Evolutionary conservation across 2,329 filamentous ascomycete species (phyloP).

Genomic region (Phialophora tarda): DNA sequence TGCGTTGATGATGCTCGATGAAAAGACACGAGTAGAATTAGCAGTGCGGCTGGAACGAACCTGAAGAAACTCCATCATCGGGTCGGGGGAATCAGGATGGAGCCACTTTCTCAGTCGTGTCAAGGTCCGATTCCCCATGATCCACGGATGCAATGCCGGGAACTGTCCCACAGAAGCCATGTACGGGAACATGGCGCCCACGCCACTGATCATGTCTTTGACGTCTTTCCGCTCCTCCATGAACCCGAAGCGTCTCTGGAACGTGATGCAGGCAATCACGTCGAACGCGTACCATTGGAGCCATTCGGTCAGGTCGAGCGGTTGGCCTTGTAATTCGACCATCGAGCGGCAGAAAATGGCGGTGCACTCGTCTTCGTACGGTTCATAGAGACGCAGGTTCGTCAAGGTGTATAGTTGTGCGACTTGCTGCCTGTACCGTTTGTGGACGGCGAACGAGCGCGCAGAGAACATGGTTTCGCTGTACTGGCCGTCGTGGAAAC

Average conservation of each 20-base stretch:
- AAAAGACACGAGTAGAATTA: too few relatives aligned
- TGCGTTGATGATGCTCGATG: too few relatives aligned
- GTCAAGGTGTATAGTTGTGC: conserved; percentile 56
- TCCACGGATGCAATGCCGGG: conserved; percentile 13
- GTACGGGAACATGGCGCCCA: conserved; percentile 39
- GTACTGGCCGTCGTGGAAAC: conserved; percentile 7
- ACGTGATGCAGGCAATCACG: conserved; percentile 55
- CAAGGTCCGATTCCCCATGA: conserved; percentile 21
- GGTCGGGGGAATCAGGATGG: conserved; percentile 7
- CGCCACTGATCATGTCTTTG: conserved; percentile 50
- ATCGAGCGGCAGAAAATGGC: conserved; percentile 24
- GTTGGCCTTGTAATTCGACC: conserved; percentile 22
- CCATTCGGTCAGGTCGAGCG: conserved; percentile 54
- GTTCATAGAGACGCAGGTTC: conserved; percentile 55
- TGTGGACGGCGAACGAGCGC: conserved; percentile 16
- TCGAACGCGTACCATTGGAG: conserved; percentile 82
- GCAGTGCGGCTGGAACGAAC: background rate
- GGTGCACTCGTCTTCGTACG: conserved; percentile 49
- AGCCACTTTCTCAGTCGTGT: background rate
- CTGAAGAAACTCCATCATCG: conserved; percentile 16
- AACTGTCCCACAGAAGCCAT: conserved; percentile 11
- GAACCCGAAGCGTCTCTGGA: conserved; percentile 73
- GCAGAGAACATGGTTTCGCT: conserved; percentile 25
- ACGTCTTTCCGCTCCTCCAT: conserved; percentile 75
- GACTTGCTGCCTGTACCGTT: conserved; percentile 44